Evolutionary conservation across 2,329 filamentous ascomycete genomes (phyloP).

Genomic region (Aureobasidium namibiae): DNA sequence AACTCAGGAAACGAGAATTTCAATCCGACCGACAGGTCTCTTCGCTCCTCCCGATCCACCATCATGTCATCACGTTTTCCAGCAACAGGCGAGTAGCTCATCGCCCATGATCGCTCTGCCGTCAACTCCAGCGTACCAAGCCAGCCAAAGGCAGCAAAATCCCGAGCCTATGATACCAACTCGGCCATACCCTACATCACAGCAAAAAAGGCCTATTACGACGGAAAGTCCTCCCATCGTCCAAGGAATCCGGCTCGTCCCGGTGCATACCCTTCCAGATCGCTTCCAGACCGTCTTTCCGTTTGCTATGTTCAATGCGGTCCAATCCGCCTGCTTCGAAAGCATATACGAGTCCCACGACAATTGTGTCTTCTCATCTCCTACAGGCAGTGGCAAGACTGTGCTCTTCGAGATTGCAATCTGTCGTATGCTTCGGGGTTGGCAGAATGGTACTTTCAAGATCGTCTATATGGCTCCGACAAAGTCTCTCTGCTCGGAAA

Average conservation of each 20-base stretch:
- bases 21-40: not conserved
- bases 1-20: not conserved
- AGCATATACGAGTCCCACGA: conserved; percentile 58
- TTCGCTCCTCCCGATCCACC: too few relatives aligned
- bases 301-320: conserved; percentile 69
- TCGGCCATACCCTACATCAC: not conserved
- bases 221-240: conserved; percentile 31
- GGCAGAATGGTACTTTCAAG: conserved; percentile 58
- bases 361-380: conserved; percentile 72
- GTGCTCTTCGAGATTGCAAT: conserved; percentile 74
- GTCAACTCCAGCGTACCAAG: conserved; percentile 35
- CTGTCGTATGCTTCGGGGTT: conserved; percentile 56
- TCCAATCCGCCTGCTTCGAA: conserved; percentile 72
- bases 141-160: conserved; percentile 24
- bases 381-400: conserved; percentile 81
- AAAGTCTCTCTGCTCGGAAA: conserved; percentile 72
- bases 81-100: not conserved
- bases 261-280: conserved; percentile 57
- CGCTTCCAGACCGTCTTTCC: conserved; percentile 61
- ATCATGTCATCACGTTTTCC: not conserved
- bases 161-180: not conserved
- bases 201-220: not conserved
- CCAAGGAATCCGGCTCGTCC: conserved; percentile 54
- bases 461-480: conserved; percentile 80
- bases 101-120: not conserved